Evolutionary conservation across 306 rosid species (phyloP), one percentile per base, ranked within the genome.

Genomic region (Ochetophila trinervis): DNA sequence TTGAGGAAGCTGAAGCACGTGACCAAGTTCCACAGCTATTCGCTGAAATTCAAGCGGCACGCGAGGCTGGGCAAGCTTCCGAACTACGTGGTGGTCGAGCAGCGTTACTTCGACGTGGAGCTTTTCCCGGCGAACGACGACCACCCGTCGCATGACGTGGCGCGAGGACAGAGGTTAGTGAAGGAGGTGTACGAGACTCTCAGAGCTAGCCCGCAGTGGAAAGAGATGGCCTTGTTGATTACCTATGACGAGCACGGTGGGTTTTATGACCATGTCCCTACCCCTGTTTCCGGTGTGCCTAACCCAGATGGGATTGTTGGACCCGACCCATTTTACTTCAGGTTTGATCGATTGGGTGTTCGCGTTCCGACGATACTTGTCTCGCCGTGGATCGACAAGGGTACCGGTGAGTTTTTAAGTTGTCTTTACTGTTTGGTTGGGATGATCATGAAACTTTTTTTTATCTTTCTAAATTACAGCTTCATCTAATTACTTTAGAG

Each of bases 201-300:
- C 35, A 87, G 98, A 72, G 78, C 76, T 11, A 89, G 96, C 66
- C 98, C 98, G 14, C 98, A 92, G 81, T 92, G 98, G 98, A 78
- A 89, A 65, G 93, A 92, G 60, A 89, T 84, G 86, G 96, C 96
- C 0, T 13, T 92, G 54, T 62, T 89, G 80, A 89, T 92, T 27
- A 92, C 98, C 0, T 92, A 92, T 37, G 98, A 92, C 65, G 96
- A 92, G 62, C 98, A 92, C 75, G 98, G 98, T 5, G 98, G 98
- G 13, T 92, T 92, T 40, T 92, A 84, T 45, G 98, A 92, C 68
- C 98, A 92, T 52, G 98, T 92, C 52, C 82, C 95, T 20, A 92
- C 96, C 1, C 98, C 98, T 11, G 87, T 79, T 53, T 63, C 72
- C 0, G 91, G 88, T 2, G 95, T 92, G 1, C 98, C 98, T 2